Evolutionary conservation across 768 basidiomycete genomes (phyloP).

Genomic region (Leccinum longicurvipes): DNA sequence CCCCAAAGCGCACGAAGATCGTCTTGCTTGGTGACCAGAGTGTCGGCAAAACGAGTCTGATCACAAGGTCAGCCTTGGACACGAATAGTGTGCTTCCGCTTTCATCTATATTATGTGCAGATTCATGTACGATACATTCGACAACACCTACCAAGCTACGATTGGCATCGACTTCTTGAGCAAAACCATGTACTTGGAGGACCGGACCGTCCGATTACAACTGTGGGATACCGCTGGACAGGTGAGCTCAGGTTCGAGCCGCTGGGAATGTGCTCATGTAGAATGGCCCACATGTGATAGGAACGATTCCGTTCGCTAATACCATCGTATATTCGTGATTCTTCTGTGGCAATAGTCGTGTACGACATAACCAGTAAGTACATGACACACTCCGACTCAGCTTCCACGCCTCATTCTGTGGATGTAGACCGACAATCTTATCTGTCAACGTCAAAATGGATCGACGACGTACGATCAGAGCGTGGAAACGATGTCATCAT

Average conservation of each 20-base stretch:
- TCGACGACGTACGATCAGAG: conserved; percentile 97
- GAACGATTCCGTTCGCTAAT: conserved; percentile 97
- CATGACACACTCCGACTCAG: background rate
- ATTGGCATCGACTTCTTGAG: conserved; percentile 99
- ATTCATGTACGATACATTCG: conserved; percentile 99
- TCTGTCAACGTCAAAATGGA: conserved; percentile 97
- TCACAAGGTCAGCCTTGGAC: conserved; percentile 69
- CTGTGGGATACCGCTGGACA: conserved; percentile 99
- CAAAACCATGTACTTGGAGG: conserved; percentile 99
- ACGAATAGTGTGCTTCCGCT: conserved; percentile 1
- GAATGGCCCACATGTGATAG: conserved; percentile 36
- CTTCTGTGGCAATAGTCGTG: conserved; percentile 97
- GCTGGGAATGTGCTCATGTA: conserved; percentile 1
- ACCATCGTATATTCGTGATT: conserved; percentile 98
- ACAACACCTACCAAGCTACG: conserved; percentile 98
- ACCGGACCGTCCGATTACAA: conserved; percentile 95
- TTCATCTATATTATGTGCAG: conserved; percentile 37
- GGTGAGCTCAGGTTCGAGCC: conserved; percentile 38
- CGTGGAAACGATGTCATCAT: conserved; percentile 98
- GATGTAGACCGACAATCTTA: conserved; percentile 90
- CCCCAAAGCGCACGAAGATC: conserved; percentile 94
- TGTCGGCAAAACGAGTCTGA: conserved; percentile 97
- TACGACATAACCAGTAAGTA: conserved; percentile 96
- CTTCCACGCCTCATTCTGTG: conserved; percentile 2
- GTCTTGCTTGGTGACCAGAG: conserved; percentile 96